Evolutionary conservation across 139 green algal species (phyloP).

Genomic region (Zygnema cylindricum): DNA sequence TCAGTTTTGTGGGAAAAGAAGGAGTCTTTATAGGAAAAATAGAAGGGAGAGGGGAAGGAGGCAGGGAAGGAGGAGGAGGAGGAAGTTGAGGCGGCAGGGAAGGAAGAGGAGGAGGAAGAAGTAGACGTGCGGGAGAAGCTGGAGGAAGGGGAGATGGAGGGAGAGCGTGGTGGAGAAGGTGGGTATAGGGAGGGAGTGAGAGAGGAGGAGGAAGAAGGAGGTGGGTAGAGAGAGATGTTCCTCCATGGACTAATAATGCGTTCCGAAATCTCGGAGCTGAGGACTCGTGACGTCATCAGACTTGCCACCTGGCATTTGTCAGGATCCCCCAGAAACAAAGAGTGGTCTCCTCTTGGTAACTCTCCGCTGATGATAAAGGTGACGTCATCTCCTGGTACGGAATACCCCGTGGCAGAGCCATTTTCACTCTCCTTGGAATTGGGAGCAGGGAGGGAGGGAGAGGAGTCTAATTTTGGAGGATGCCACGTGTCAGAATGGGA

Average conservation of each 20-base stretch:
- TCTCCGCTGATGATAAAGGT: background rate
- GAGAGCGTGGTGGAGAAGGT: no score
- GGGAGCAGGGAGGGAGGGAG: background rate
- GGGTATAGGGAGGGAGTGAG: no score
- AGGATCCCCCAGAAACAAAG: background rate
- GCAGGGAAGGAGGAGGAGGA: no score
- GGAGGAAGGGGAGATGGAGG: no score
- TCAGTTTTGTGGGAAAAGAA: no score
- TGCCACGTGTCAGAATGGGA: background rate
- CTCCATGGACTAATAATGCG: background rate
- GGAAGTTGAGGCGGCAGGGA: no score
- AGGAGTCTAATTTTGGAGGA: background rate
- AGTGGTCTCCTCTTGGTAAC: background rate
- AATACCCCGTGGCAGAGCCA: no score
- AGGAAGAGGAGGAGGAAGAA: no score
- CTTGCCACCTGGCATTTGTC: slow-evolving; percentile 27
- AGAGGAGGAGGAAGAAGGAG: background rate
- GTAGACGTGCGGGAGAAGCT: no score
- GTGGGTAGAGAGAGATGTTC: background rate
- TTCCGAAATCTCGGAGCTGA: slow-evolving; percentile 6
- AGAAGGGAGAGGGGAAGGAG: no score
- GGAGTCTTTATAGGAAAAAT: no score
- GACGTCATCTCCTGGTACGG: background rate
- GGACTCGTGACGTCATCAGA: slow-evolving; percentile 7
- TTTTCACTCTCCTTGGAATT: background rate